A percentile compares a stretch with the other conserved stretches of the same genome.
phyloP scores from a whole-genome alignment of 139 green algal genomes.

The Chlorella ohadii region DNA sequence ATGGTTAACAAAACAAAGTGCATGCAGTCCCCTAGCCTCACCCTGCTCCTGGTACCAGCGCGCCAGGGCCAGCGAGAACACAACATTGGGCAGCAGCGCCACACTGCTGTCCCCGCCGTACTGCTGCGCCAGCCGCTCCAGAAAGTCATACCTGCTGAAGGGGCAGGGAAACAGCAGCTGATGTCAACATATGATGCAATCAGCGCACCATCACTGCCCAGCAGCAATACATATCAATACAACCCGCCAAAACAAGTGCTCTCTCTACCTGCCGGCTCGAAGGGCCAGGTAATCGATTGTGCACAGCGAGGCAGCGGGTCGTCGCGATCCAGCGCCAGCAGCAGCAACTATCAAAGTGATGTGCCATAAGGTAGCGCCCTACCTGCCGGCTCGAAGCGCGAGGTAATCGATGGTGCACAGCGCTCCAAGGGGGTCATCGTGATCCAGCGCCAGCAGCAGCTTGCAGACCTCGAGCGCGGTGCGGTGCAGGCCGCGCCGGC shows the following conservation, averaged over 20 bases:
- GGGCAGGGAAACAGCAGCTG: too few species aligned
- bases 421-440: conserved; percentile 82
- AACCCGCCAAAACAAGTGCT: too few species aligned
- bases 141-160: conserved; percentile 39
- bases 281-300: conserved; percentile 93
- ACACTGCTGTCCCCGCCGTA: conserved; percentile 65
- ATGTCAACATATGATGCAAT: too few species aligned
- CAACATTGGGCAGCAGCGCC: conserved; percentile 85
- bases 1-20: too few species aligned
- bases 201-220: too few species aligned
- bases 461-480: conserved; percentile 92
- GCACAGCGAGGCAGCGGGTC: conserved; percentile 85
- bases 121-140: conserved; percentile 39
- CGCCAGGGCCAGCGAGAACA: conserved; percentile 77
- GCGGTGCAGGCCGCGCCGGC: conserved; percentile 77
- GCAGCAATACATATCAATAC: too few species aligned
- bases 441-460: conserved; percentile 89
- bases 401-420: conserved; percentile 90
- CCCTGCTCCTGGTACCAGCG: conserved; percentile 51
- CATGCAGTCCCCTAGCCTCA: conserved; percentile 1
- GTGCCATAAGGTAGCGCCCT: too few species aligned
- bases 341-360: too few species aligned
- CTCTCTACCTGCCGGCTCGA: conserved; percentile 48
- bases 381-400: conserved; percentile 69
- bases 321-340: conserved; percentile 77